Base-by-base conservation (phyloP, 306 rosid genomes). In the Crataegus laevigata region DNA sequence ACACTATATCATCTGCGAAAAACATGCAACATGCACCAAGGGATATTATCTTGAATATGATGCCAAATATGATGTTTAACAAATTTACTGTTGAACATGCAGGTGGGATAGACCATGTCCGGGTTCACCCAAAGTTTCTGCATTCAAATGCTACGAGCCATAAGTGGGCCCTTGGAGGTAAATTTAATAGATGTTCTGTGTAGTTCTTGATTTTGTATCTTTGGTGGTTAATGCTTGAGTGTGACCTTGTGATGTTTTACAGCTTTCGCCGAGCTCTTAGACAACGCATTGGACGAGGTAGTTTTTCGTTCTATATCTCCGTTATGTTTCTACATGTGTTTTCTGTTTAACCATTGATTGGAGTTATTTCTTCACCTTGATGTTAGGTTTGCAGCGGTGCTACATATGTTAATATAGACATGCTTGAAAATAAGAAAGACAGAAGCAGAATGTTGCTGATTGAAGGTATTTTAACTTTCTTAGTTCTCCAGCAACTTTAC, bases 111-210 rank as follows among this genome's bases (percentile, higher is more conserved):
- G 99, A 94, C 81, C 99, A 92, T 52, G 96, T 90, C 42, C 83
- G 99, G 84, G 97, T 94, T 82, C 99, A 94, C 75, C 99, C 99
- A 1, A 94, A 88, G 89, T 94, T 94, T 90, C 94, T 94, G 38
- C 99, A 94, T 76, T 89, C 99, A 45, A 94, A 94, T 87, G 99
- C 99, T 29, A 94, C 99, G 45, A 94, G 99, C 83, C 98, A 94
- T 75, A 94, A 94, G 82, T 94, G 99, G 99, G 96, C 96, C 29
- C 99, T 94, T 67, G 99, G 99, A 92, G 99, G 99, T 92, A 86
- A 64, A 18, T 68, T 21, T 29, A 4, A 32, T 18, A 45, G 58
- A 57, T 57, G 9, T 18, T 42, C 62, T 80, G 73, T 50, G 4
- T 71, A 38, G 34, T 25, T 8, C 29, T 67, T 74, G 45, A 60